phyloP scores from a whole-genome alignment of 179 eudicot genomes.

The Spinacia oleracea region DNA sequence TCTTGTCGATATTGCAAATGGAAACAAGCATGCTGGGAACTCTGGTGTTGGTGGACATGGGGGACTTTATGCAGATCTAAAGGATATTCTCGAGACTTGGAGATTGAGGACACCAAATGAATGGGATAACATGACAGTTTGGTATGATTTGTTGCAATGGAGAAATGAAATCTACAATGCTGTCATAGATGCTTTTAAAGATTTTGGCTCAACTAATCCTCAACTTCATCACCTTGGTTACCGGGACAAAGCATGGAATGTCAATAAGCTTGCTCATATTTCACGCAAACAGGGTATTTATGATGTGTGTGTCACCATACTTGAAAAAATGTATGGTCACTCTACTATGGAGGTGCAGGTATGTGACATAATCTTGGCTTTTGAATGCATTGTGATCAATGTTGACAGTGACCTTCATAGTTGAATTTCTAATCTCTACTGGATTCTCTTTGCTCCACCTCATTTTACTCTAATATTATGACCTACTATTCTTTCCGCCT shows the following conservation, averaged over 20 bases:
- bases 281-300: constrained; percentile 88
- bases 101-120: constrained; percentile 96
- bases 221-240: constrained; percentile 97
- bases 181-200: constrained; percentile 95
- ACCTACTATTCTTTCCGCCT: neutral
- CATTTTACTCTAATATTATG: neutral
- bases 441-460: neutral
- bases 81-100: constrained; percentile 99
- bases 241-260: constrained; percentile 99
- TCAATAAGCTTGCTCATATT: constrained; percentile 93
- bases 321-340: constrained; percentile 98
- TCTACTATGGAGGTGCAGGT: constrained; percentile 99
- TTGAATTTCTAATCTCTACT: neutral
- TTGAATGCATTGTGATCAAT: neutral
- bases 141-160: constrained; percentile 99
- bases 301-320: constrained; percentile 91
- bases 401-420: neutral
- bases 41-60: constrained; percentile 72
- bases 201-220: constrained; percentile 69
- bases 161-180: constrained; percentile 95
- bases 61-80: constrained; percentile 82
- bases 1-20: constrained; percentile 81
- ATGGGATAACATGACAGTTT: constrained; percentile 96
- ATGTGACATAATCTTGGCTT: constrained; percentile 17
- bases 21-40: constrained; percentile 71